Evolutionary conservation across 192 early-diverging fungal genomes (phyloP), one percentile per base, ranked within the genome.

Genomic region (Linnemannia elongata): DNA sequence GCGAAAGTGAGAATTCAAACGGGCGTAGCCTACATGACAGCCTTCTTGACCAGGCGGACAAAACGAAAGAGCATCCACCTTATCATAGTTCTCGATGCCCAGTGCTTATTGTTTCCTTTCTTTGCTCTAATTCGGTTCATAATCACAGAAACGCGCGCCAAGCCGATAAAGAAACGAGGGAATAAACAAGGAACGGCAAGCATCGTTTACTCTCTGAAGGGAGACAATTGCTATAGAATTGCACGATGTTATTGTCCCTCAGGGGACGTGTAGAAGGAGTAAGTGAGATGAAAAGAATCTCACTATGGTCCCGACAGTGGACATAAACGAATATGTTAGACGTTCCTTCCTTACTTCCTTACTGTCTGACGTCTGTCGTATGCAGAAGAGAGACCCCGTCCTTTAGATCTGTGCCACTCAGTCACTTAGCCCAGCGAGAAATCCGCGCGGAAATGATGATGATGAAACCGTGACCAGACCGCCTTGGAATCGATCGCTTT

Each of bases 401-500:
- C 7, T 60, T 27, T 52, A 52, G 2, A 13, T 45, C 24, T 45
- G 44, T 12, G 7, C 52, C 55, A n/a, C n/a, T n/a, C n/a, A n/a
- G n/a, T n/a, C 10, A 33, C 60, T 66, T 13, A 66, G 60, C 60
- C 60, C 60, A 66, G 12, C 27, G 60, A 33, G 1, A 24, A 66
- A 66, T 30, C 17, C 49, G 20, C 49, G 49, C 49, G 30, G 12
- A 2, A 15, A 60, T 60, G 24, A 66, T 66, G 60, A 66, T 66
- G 60, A 66, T 66, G 60, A 66, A 66, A 66, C 60, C 60, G 27
- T 60, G 55, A 60, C 55, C 55, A 60, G 60, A 66, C 10, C 27
- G 27, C 60, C 60, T 66, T 66, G 60, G 27, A 66, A 33, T 66
- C 12, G 60, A 12, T 57, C 24, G 27, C 60, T 15, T 60, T 9